Conservation (phyloP, 805 yeast genomes). For the Myxozyma kluyveri region DNA sequence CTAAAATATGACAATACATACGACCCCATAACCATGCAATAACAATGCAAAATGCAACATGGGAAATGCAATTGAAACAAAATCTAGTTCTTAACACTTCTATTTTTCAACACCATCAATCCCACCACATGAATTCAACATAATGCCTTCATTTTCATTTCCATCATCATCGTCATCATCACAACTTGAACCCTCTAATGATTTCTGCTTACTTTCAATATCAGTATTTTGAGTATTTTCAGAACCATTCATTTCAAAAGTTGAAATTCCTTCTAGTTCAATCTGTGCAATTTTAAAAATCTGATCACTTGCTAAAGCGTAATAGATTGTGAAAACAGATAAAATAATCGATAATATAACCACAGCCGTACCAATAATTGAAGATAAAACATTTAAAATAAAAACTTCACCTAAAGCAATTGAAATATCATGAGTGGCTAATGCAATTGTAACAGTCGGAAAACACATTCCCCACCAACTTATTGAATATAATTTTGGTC, state of each 20-base stretch:
- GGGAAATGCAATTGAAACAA: too few species aligned
- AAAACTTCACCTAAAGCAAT: conserved; percentile 39
- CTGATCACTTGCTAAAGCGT: conserved; percentile 15
- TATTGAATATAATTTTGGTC: conserved; percentile 3
- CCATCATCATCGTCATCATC: too few species aligned
- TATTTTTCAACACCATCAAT: too few species aligned
- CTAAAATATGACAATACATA: too few species aligned
- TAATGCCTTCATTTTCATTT: too few species aligned
- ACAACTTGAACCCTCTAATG: too few species aligned
- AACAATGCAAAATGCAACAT: too few species aligned
- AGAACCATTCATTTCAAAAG: not conserved
- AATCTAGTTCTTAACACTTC: too few species aligned
- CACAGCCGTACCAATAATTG: conserved; percentile 57
- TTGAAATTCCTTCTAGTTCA: not conserved
- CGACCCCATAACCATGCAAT: too few species aligned
- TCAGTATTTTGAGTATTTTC: too few species aligned
- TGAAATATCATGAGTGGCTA: not conserved
- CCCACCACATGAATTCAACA: too few species aligned
- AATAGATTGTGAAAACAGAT: conserved; percentile 15
- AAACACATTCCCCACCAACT: conserved; percentile 14
- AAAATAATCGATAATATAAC: conserved; percentile 37
- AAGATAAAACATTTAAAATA: conserved; percentile 61
- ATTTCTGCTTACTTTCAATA: too few species aligned
- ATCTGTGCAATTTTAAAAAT: not conserved
- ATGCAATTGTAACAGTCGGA: conserved; percentile 1